Evolutionary conservation across 2,329 filamentous ascomycete genomes (phyloP).

Genomic region (Xylaria arbuscula): DNA sequence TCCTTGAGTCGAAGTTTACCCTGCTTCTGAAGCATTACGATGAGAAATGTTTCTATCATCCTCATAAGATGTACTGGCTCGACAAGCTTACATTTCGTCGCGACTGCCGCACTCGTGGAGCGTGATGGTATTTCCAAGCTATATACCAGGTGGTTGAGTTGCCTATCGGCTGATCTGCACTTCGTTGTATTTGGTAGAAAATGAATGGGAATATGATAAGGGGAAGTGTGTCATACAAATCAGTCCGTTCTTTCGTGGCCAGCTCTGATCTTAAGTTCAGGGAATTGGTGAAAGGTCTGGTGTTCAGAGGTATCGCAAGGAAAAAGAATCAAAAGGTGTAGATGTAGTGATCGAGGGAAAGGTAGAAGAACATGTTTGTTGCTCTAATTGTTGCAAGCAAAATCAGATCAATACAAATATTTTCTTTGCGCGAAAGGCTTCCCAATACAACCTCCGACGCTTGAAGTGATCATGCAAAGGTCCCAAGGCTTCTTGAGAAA

Average conservation of each 20-base stretch:
- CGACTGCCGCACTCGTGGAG: slow-evolving; percentile 37
- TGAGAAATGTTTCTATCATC: slow-evolving; percentile 32
- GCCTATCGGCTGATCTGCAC: neutral
- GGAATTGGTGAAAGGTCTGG: neutral
- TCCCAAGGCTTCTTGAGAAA: no score
- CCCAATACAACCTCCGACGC: no score
- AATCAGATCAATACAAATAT: no score
- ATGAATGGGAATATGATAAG: neutral
- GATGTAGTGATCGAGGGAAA: neutral
- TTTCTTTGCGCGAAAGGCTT: no score
- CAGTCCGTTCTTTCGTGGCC: neutral
- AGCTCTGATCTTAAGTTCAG: neutral
- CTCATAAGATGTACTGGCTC: slow-evolving; percentile 36
- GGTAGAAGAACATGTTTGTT: neutral
- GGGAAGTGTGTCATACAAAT: neutral
- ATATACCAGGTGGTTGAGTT: neutral
- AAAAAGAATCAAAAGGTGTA: neutral
- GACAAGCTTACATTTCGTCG: slow-evolving; percentile 48
- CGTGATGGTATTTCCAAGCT: neutral
- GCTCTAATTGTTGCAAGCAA: neutral
- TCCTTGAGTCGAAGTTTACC: slow-evolving; percentile 38
- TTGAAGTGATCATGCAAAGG: no score
- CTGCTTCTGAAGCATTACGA: slow-evolving; percentile 40
- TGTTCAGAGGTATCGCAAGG: neutral
- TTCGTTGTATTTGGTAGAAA: neutral